These are phyloP conservation scores for Parastagonospora nodorum DNA, from an alignment of 2,329 filamentous ascomycete genomes.

Conservation along the genomic window DNA sequence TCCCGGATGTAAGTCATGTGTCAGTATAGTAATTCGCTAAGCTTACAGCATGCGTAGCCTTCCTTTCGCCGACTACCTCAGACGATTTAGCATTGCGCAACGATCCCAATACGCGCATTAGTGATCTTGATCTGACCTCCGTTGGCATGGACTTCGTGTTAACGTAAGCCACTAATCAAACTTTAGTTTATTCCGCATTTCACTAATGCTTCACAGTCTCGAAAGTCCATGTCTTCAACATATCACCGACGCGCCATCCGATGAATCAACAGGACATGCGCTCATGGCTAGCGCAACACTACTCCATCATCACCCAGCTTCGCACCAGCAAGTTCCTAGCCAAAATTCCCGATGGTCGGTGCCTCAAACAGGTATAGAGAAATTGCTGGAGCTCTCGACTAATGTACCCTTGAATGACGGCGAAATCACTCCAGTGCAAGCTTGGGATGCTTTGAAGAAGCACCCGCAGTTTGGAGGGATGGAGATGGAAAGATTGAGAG, in stretches of 20 bases:
- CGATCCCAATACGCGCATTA: conserved; percentile 5
- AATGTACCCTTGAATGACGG: conserved; percentile 22
- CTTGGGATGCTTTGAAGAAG: conserved; percentile 40
- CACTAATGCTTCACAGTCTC: conserved; percentile 23
- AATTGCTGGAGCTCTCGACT: conserved; percentile 22
- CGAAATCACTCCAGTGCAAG: conserved; percentile 46
- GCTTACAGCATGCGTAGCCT: not conserved
- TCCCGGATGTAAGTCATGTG: too few relatives aligned
- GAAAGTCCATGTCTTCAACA: conserved; percentile 43
- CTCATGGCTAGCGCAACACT: conserved; percentile 38
- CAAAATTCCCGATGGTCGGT: conserved; percentile 16
- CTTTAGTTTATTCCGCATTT: not conserved
- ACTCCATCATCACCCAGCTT: conserved; percentile 21
- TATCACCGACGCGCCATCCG: conserved; percentile 20
- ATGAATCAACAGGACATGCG: conserved; percentile 32
- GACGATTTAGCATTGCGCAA: not conserved
- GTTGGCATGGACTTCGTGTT: conserved; percentile 43
- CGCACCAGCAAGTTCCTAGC: conserved; percentile 5
- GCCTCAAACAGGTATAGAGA: conserved; percentile 20
- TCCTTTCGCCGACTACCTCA: not conserved
- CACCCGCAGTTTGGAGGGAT: conserved; percentile 30
- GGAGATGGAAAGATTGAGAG: conserved; percentile 22
- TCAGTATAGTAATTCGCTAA: too few relatives aligned
- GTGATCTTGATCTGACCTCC: conserved; percentile 19
- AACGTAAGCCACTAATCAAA: conserved; percentile 24